These are phyloP conservation scores for Russula olivacea DNA, from an alignment of 768 basidiomycete species.

Conservation along the genomic window DNA sequence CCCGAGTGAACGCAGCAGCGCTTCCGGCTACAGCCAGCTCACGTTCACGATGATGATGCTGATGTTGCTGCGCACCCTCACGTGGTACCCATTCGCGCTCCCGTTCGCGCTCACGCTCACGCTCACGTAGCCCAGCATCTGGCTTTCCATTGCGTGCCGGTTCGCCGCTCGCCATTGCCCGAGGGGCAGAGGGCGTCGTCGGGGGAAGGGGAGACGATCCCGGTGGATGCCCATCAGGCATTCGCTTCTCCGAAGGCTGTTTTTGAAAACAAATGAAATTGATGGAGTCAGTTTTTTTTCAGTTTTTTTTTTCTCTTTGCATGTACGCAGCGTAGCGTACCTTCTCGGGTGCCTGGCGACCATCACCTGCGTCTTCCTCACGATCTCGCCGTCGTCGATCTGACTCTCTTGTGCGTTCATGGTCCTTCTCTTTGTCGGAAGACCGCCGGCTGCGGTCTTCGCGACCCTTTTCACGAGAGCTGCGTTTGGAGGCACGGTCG, in stretches of 20 bases:
- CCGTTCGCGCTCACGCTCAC: conserved; percentile 37
- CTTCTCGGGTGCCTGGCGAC: conserved; percentile 48
- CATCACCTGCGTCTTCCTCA: conserved; percentile 46
- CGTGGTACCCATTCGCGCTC: conserved; percentile 21
- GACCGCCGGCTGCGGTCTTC: conserved; percentile 66
- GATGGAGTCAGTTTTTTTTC: not conserved
- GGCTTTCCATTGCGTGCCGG: conserved; percentile 38
- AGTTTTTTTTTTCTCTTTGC: not conserved
- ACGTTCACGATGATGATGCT: conserved; percentile 11
- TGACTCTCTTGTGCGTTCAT: conserved; percentile 62
- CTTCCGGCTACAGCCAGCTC: not conserved
- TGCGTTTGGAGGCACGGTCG: conserved; percentile 75
- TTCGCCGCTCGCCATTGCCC: conserved; percentile 58
- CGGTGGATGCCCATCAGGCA: conserved; percentile 43
- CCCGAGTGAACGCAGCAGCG: conserved; percentile 3
- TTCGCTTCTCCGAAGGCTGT: conserved; percentile 50
- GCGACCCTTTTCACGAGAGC: conserved; percentile 68
- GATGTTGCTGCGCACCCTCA: conserved; percentile 20
- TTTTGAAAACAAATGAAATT: not conserved
- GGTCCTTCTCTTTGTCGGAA: conserved; percentile 56
- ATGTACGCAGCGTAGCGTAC: conserved; percentile 33
- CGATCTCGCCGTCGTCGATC: conserved; percentile 63
- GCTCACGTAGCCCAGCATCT: conserved; percentile 36
- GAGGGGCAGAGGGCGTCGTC: conserved; percentile 61
- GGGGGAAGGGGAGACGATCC: conserved; percentile 40